Conservation (phyloP, 2,329 filamentous ascomycete species). For the Calonectria multiphialidica region DNA sequence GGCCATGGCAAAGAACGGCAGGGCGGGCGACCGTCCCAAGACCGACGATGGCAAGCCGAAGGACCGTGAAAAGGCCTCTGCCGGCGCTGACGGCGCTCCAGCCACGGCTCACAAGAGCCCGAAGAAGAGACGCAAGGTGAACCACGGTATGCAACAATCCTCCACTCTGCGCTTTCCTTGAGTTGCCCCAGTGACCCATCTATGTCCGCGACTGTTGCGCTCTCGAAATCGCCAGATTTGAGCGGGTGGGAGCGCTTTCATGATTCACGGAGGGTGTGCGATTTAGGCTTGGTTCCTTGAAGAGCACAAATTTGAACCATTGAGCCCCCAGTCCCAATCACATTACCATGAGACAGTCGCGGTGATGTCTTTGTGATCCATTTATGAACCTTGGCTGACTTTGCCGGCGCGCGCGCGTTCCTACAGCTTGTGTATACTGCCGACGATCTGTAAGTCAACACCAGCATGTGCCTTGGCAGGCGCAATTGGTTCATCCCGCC, state of each 20-base stretch:
- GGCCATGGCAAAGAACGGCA: constrained; percentile 48
- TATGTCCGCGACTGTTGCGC: background rate
- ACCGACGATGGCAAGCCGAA: constrained; percentile 45
- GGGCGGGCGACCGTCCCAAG: constrained; percentile 40
- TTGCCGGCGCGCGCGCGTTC: constrained; percentile 42
- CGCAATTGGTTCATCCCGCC: constrained; percentile 35
- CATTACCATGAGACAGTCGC: constrained; percentile 23
- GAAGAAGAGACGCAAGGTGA: constrained; percentile 90
- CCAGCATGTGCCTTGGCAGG: constrained; percentile 41
- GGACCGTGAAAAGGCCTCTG: constrained; percentile 42
- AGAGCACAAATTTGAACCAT: constrained; percentile 19
- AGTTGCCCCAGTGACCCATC: background rate
- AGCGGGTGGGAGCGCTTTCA: constrained; percentile 20
- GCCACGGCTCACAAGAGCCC: constrained; percentile 65
- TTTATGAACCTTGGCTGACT: constrained; percentile 48
- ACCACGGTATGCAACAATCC: constrained; percentile 76
- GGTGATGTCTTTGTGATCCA: constrained; percentile 31
- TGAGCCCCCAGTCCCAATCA: constrained; percentile 22
- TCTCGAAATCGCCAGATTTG: constrained; percentile 6
- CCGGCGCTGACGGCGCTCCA: constrained; percentile 37
- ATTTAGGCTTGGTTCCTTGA: constrained; percentile 25
- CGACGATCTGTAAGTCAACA: constrained; percentile 84
- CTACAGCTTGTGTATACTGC: constrained; percentile 85
- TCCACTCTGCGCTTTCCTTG: background rate
- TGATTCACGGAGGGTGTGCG: constrained; percentile 28